Conservation (phyloP, 305 asterid species). For the Fraxinus albicans region DNA sequence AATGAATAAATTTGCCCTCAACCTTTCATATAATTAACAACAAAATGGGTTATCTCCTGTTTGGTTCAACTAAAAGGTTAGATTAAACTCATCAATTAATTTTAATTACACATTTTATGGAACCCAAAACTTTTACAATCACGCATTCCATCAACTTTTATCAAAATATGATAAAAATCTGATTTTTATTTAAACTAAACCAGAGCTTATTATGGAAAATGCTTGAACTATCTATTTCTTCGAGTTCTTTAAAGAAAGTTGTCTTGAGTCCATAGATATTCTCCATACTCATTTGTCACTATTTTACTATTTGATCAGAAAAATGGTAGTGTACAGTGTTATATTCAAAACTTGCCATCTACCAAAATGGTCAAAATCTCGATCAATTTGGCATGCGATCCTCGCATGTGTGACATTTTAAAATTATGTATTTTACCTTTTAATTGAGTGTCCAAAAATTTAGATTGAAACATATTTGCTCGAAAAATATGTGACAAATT, state of each 20-base stretch:
- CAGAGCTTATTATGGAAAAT: not conserved
- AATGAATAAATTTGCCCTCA: not conserved
- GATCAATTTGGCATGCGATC: not conserved
- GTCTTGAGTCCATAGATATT: not conserved
- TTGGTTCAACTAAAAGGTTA: not conserved
- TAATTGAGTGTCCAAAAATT: not conserved
- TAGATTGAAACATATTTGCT: too few species aligned
- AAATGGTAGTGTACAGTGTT: too few species aligned
- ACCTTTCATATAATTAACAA: not conserved
- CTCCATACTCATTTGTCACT: not conserved
- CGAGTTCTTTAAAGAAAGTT: not conserved
- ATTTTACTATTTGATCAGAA: not conserved
- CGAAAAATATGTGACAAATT: too few species aligned
- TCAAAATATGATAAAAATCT: not conserved
- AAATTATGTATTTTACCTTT: not conserved
- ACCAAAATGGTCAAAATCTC: not conserved
- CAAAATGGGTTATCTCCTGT: not conserved
- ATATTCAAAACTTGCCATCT: not conserved
- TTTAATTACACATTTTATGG: too few species aligned
- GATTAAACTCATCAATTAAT: too few species aligned
- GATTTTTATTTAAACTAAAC: too few species aligned
- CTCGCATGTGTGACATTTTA: not conserved
- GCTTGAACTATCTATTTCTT: not conserved
- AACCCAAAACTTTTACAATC: too few species aligned
- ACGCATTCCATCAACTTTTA: too few species aligned